phyloP scores from a whole-genome alignment of 495 filamentous ascomycete species.

The Aspergillus conjunctus region DNA sequence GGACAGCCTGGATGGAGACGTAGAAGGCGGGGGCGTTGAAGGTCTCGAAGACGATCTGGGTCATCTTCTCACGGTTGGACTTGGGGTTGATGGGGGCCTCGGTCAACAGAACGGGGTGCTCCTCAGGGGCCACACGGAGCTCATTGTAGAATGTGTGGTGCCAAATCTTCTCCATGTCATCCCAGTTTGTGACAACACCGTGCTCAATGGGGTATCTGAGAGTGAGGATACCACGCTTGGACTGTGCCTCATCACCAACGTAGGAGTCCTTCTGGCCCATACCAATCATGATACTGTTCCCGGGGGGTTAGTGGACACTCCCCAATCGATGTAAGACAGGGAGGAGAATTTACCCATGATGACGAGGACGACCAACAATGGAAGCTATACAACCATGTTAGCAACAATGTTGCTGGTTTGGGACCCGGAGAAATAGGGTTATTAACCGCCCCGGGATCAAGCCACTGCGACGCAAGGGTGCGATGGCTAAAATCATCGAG shows the following conservation, averaged over 20 bases:
- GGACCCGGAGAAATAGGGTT: neutral
- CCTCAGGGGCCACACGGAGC: conserved; percentile 98
- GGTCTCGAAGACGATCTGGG: conserved; percentile 99
- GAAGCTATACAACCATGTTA: conserved; percentile 65
- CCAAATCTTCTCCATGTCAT: conserved; percentile 99
- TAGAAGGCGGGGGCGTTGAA: conserved; percentile 99
- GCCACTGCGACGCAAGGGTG: conserved; percentile 34
- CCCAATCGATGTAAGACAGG: conserved; percentile 1
- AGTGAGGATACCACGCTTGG: conserved; percentile 99
- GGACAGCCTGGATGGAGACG: conserved; percentile 99
- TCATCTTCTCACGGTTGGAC: conserved; percentile 99
- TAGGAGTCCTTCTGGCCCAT: conserved; percentile 99
- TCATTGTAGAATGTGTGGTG: conserved; percentile 99
- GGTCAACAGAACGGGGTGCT: conserved; percentile 98
- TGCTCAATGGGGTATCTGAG: conserved; percentile 99
- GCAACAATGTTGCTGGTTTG: conserved; percentile 14
- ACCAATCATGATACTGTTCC: conserved; percentile 97
- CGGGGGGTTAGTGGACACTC: conserved; percentile 14
- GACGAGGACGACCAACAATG: conserved; percentile 98
- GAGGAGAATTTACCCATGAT: conserved; percentile 85
- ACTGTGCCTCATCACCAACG: conserved; percentile 99
- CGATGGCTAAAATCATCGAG: conserved; percentile 21
- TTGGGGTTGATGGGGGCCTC: conserved; percentile 99
- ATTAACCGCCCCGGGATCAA: conserved; percentile 16
- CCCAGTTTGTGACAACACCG: conserved; percentile 99